Evolutionary conservation across 2,329 filamentous ascomycete species (phyloP).

Genomic region (Emmonsiellopsis sp.): DNA sequence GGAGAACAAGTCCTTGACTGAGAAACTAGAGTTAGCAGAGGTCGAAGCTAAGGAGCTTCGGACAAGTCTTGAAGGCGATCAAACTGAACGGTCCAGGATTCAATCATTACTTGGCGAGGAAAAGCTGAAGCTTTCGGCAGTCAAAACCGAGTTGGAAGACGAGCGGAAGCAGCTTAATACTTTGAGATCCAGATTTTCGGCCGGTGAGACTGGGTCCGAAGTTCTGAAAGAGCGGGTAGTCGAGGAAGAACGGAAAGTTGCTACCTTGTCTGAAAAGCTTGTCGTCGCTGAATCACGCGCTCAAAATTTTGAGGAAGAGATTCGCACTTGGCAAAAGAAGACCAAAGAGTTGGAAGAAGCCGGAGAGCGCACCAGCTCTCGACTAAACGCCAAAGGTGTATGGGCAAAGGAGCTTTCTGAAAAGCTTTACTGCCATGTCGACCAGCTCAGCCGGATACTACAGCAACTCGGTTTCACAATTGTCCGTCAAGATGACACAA

Average conservation of each 20-base stretch:
- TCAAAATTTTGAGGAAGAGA: constrained; percentile 66
- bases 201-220: constrained; percentile 77
- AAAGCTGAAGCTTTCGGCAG: constrained; percentile 35
- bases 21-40: constrained; percentile 47
- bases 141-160: constrained; percentile 49
- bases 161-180: constrained; percentile 60
- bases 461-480: constrained; percentile 82
- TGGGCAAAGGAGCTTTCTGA: constrained; percentile 77
- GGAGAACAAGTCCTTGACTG: constrained; percentile 53
- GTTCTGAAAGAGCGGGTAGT: constrained; percentile 63
- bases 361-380: constrained; percentile 32
- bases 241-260: constrained; percentile 64
- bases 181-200: constrained; percentile 62
- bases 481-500: constrained; percentile 59
- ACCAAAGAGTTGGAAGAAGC: constrained; percentile 21
- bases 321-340: constrained; percentile 59
- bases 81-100: constrained; percentile 43
- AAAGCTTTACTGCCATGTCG: constrained; percentile 71
- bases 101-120: constrained; percentile 44
- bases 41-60: constrained; percentile 47
- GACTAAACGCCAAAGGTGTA: constrained; percentile 59
- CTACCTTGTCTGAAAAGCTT: constrained; percentile 58
- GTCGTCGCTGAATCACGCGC: constrained; percentile 67
- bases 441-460: constrained; percentile 70
- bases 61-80: constrained; percentile 43